Evolutionary conservation across 2,329 filamentous ascomycete genomes (phyloP).

Genomic region (Drechslerella coelobrocha): DNA sequence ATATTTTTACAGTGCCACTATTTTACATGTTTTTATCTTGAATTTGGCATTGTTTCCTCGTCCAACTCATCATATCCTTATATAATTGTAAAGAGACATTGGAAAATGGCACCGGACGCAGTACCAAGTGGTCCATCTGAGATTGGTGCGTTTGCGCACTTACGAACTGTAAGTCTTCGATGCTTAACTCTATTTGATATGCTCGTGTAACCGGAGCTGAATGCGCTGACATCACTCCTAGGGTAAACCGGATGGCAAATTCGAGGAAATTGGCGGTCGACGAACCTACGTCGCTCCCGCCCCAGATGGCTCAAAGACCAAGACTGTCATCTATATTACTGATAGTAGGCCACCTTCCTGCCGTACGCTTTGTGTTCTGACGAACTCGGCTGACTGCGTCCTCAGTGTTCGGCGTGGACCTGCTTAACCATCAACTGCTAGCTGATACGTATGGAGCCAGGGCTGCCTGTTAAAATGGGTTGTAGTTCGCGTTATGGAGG

Average conservation of each 20-base stretch:
- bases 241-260: constrained; percentile 30
- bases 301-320: constrained; percentile 38
- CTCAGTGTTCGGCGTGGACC: constrained; percentile 40
- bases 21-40: too few species aligned
- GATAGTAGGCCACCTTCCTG: constrained; percentile 24
- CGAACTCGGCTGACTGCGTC: neutral
- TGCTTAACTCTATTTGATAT: neutral
- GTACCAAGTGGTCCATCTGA: constrained; percentile 3
- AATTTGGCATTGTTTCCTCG: too few species aligned
- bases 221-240: neutral
- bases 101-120: neutral
- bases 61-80: too few species aligned
- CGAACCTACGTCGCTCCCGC: constrained; percentile 35
- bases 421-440: constrained; percentile 38
- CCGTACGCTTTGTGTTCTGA: too few species aligned
- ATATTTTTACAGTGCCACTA: too few species aligned
- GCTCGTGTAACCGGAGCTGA: neutral
- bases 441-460: constrained; percentile 32
- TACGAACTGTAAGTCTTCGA: constrained; percentile 10
- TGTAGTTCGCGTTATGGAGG: neutral
- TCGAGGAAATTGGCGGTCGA: constrained; percentile 40
- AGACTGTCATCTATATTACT: constrained; percentile 37
- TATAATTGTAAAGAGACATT: neutral
- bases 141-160: constrained; percentile 25
- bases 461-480: neutral